A percentile compares a stretch with the other conserved stretches of the same genome.
Evolutionary conservation across 257 asterid genomes (phyloP).

Genomic region (Solanum ossicruentum): DNA sequence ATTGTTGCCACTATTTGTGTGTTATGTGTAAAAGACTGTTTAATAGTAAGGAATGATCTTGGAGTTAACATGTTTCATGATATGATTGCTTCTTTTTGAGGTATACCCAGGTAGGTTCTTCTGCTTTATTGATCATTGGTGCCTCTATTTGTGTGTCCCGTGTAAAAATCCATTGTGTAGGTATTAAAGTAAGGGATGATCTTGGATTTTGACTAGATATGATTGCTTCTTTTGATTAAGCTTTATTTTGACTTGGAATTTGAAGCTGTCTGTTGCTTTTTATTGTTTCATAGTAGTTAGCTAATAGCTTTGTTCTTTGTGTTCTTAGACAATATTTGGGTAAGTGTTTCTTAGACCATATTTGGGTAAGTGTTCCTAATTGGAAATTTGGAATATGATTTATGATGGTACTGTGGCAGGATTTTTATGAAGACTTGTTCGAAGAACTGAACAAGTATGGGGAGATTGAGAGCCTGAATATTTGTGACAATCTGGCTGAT

Average conservation of each 20-base stretch:
- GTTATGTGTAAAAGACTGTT: not conserved
- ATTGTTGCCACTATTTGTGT: not conserved
- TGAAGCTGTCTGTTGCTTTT: not conserved
- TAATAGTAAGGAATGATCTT: not conserved
- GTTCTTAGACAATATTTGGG: not conserved
- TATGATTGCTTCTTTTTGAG: not conserved
- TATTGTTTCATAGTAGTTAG: not conserved
- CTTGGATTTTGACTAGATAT: not conserved
- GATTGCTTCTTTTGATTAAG: not conserved
- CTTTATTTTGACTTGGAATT: not conserved
- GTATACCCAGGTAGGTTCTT: not conserved
- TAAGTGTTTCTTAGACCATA: not conserved
- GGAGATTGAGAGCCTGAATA: slow-evolving; percentile 75
- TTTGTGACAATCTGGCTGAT: slow-evolving; percentile 93
- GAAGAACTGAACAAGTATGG: slow-evolving; percentile 91
- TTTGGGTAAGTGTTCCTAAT: not conserved
- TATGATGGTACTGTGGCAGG: slow-evolving; percentile 25
- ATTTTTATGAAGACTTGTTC: slow-evolving; percentile 84
- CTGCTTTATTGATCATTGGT: not conserved
- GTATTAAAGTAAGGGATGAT: not conserved
- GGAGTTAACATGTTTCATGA: too few relatives aligned
- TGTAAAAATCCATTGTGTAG: not conserved
- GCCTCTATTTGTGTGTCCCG: not conserved
- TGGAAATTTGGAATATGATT: not conserved
- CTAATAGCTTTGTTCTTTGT: not conserved